These are phyloP conservation scores for Pezicula neosporulosa DNA, from an alignment of 2,329 filamentous ascomycete species.

Conservation along the genomic window DNA sequence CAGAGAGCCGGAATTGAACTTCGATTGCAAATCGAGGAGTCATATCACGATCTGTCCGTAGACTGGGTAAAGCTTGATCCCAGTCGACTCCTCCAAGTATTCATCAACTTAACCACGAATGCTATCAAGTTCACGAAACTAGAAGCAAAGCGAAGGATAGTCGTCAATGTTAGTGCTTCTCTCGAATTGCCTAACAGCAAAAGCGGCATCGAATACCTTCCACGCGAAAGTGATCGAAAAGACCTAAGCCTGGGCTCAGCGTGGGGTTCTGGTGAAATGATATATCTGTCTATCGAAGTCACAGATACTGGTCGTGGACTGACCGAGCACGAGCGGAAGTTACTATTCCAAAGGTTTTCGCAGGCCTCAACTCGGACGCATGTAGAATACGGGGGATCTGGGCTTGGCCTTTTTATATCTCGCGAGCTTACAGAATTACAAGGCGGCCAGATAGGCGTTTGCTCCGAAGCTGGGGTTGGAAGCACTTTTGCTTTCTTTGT, in stretches of 20 bases:
- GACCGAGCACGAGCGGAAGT: slow-evolving; percentile 64
- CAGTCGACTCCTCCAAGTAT: slow-evolving; percentile 70
- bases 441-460: slow-evolving; percentile 74
- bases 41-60: slow-evolving; percentile 53
- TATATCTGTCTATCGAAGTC: slow-evolving; percentile 71
- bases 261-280: slow-evolving; percentile 37
- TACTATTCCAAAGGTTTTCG: slow-evolving; percentile 74
- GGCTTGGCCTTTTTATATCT: slow-evolving; percentile 76
- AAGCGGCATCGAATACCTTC: slow-evolving; percentile 11
- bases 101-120: slow-evolving; percentile 79
- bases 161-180: slow-evolving; percentile 31
- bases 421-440: slow-evolving; percentile 77
- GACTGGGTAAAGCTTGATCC: slow-evolving; percentile 70
- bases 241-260: slow-evolving; percentile 17
- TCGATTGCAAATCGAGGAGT: slow-evolving; percentile 58
- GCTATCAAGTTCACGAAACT: slow-evolving; percentile 77
- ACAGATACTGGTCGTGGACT: slow-evolving; percentile 74
- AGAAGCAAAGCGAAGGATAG: slow-evolving; percentile 53
- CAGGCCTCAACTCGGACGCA: slow-evolving; percentile 75
- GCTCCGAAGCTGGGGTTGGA: slow-evolving; percentile 64
- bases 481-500: slow-evolving; percentile 76
- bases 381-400: slow-evolving; percentile 75
- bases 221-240: slow-evolving; percentile 24
- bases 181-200: slow-evolving; percentile 11
- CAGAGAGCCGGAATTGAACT: slow-evolving; percentile 66